Percentiles rank a stretch among this genome's conserved stretches.
Evolutionary conservation across 352 stramenopile genomes (phyloP).

Genomic region (Nothophytophthora sp.): DNA sequence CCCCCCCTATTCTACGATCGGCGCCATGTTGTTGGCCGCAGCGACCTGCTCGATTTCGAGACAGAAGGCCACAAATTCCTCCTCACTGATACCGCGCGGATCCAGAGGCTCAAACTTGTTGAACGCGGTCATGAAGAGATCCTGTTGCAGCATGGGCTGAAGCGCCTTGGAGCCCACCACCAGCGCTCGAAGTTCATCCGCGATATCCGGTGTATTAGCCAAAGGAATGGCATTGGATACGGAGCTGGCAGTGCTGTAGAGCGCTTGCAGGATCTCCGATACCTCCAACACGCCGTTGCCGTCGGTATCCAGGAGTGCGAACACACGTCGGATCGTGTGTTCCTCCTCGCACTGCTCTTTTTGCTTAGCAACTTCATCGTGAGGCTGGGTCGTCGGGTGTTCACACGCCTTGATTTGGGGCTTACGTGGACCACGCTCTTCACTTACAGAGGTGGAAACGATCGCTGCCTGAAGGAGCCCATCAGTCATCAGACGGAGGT

Average conservation of each 20-base stretch:
- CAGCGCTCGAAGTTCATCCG: slow-evolving; percentile 27
- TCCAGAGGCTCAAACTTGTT: slow-evolving; percentile 57
- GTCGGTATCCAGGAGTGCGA: slow-evolving; percentile 59
- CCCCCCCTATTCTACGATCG: background rate
- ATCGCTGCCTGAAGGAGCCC: slow-evolving; percentile 23
- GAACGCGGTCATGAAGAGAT: slow-evolving; percentile 69
- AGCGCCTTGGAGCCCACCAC: slow-evolving; percentile 50
- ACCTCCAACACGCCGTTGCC: slow-evolving; percentile 60
- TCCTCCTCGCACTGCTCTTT: slow-evolving; percentile 39
- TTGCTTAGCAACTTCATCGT: background rate
- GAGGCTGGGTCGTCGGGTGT: background rate
- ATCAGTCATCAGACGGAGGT: slow-evolving; percentile 42
- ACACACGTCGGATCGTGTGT: slow-evolving; percentile 51
- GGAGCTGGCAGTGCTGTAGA: slow-evolving; percentile 30
- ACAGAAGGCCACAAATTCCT: slow-evolving; percentile 80
- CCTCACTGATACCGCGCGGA: slow-evolving; percentile 55
- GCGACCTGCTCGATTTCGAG: slow-evolving; percentile 55
- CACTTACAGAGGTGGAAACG: background rate
- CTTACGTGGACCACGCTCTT: background rate
- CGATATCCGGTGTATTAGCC: background rate
- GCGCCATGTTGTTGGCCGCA: slow-evolving; percentile 23
- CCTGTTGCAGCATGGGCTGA: slow-evolving; percentile 57
- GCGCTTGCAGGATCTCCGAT: slow-evolving; percentile 51
- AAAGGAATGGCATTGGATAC: slow-evolving; percentile 2
- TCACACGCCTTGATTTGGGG: background rate